A percentile compares a stretch with the other conserved stretches of the same genome.
Conservation (phyloP, 192 early-diverging fungal genomes). For the Rhizophlyctis rosea region DNA sequence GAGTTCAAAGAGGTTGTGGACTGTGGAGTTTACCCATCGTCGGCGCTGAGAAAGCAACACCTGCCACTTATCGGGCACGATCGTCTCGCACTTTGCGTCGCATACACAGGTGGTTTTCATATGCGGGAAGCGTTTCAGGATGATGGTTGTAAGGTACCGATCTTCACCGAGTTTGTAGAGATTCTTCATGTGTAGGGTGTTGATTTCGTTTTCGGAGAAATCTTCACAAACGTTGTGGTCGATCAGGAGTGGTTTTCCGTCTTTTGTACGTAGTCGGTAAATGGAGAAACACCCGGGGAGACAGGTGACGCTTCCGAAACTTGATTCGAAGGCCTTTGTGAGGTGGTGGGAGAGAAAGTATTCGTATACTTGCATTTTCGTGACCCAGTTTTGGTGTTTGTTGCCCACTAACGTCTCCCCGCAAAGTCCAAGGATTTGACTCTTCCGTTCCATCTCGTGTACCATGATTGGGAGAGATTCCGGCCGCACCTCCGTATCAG, state of each 20-base stretch:
- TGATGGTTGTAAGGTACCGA: constrained; percentile 88
- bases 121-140: constrained; percentile 93
- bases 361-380: constrained; percentile 92
- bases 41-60: constrained; percentile 86
- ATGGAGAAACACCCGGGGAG: constrained; percentile 51
- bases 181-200: constrained; percentile 93
- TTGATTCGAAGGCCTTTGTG: constrained; percentile 62
- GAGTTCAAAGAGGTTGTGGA: constrained; percentile 86
- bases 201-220: constrained; percentile 79
- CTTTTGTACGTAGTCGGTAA: constrained; percentile 46
- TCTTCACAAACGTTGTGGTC: constrained; percentile 73
- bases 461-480: constrained; percentile 34
- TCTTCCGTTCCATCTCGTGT: constrained; percentile 55
- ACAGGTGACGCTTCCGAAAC: constrained; percentile 52
- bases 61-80: constrained; percentile 80
- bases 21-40: constrained; percentile 93
- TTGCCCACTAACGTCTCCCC: constrained; percentile 86
- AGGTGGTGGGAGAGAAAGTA: constrained; percentile 95
- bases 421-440: constrained; percentile 74
- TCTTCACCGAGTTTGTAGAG: constrained; percentile 86
- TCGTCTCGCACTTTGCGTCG: constrained; percentile 79
- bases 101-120: constrained; percentile 86
- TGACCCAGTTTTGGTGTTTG: constrained; percentile 80
- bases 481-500: constrained; percentile 40
- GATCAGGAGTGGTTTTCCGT: constrained; percentile 64